Evolutionary conservation across 225 moss, liverwort and hornwort species (phyloP), one percentile per base, ranked within the genome.

Genomic region (Marchantia polymorpha): DNA sequence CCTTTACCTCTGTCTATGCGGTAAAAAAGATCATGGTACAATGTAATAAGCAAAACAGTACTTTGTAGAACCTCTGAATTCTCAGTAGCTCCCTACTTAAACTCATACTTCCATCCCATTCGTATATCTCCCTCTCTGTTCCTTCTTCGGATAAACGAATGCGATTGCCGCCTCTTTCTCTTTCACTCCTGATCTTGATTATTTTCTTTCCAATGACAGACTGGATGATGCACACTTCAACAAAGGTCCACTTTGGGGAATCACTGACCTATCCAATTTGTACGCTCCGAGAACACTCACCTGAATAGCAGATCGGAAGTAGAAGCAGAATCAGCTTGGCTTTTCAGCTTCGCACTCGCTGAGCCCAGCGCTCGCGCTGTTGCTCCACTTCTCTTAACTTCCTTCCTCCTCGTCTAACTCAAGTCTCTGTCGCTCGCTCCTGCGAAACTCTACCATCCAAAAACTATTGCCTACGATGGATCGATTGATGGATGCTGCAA

Each of bases 231-330:
- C 54, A 54, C 20, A 25, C 49, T 54, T 54, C 0, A 1, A 22
- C 20, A 8, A 19, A 71, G 12, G 12, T 27, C 49, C 52, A 73
- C 27, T 3, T 3, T 31, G 27, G 27, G 25, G 12, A 26, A 14
- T 70, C 69, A 31, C 5, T 1, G 10, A 46, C 26, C 56, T 14
- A 75, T 75, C 51, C 12, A n/a, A 22, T 52, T n/a, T 58, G 8
- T 23, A 12, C 52, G 52, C 49, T 49, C 51, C 52, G 11, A 22
- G 31, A 20, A 25, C 31, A 76, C 59, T 58, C 20, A 76, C 75
- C 75, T 76, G 31, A 76, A 59, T 58, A 60, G 75, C 30, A 60
- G 75, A 76, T 76, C 75, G 75, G 39, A 76, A 76, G 75, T 52
- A 19, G 59, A 46, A 31, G 17, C 59, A 59, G 75, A 39, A 76